These are phyloP conservation scores for Macrocybe gigantea DNA, from an alignment of 768 basidiomycete species.

Conservation along the genomic window DNA sequence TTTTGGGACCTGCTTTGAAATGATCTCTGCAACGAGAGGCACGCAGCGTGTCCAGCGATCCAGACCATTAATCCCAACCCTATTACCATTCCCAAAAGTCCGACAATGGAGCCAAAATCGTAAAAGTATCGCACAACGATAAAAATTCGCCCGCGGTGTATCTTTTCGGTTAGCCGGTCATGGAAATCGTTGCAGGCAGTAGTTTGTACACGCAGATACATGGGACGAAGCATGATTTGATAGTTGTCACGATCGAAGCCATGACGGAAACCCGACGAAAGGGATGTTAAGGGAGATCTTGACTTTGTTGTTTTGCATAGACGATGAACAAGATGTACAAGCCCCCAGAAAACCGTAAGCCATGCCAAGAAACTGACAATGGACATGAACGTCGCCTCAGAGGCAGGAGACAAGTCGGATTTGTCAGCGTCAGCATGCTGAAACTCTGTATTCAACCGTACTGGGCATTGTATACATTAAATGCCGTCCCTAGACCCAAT, in stretches of 20 bases:
- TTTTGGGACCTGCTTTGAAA: neutral
- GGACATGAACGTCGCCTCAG: neutral
- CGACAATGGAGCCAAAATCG: slow-evolving; percentile 40
- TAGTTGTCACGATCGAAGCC: slow-evolving; percentile 2
- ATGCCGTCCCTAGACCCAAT: too few species aligned
- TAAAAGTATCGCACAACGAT: slow-evolving; percentile 34
- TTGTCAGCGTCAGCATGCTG: neutral
- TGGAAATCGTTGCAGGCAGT: slow-evolving; percentile 44
- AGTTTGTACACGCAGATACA: slow-evolving; percentile 41
- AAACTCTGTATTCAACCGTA: too few species aligned
- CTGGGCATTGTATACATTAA: too few species aligned
- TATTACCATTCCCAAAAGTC: slow-evolving; percentile 41
- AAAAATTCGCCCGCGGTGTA: slow-evolving; percentile 24
- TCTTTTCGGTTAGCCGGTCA: slow-evolving; percentile 29
- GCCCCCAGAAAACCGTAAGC: slow-evolving; percentile 16
- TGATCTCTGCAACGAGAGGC: slow-evolving; percentile 6
- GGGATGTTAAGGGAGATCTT: slow-evolving; percentile 8
- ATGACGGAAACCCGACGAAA: too few species aligned
- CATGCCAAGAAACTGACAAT: neutral
- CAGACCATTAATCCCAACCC: slow-evolving; percentile 24
- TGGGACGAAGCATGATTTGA: slow-evolving; percentile 15
- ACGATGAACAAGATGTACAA: slow-evolving; percentile 17
- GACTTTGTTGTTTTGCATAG: slow-evolving; percentile 6
- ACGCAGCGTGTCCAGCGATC: slow-evolving; percentile 28
- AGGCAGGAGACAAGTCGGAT: neutral